These are phyloP conservation scores for Colletotrichum gloeosporioides DNA, from an alignment of 2,329 filamentous ascomycete species.

Conservation along the genomic window DNA sequence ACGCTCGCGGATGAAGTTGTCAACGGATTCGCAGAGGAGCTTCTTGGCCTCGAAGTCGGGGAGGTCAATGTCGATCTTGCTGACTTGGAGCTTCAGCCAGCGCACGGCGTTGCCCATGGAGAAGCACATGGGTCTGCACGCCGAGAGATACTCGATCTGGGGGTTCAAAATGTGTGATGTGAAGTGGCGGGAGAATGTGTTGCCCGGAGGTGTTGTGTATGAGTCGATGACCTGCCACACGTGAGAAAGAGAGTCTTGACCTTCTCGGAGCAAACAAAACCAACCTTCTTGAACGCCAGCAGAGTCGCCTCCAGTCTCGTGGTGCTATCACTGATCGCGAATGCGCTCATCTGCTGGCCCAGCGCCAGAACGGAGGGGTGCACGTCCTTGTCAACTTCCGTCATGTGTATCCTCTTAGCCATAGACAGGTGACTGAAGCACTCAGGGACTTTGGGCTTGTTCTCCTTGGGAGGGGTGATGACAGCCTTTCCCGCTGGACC, in stretches of 20 bases:
- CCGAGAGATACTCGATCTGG: conserved; percentile 93
- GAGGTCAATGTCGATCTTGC: conserved; percentile 85
- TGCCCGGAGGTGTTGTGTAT: conserved; percentile 88
- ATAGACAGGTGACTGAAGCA: conserved; percentile 86
- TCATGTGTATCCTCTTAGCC: conserved; percentile 59
- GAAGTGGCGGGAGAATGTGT: conserved; percentile 87
- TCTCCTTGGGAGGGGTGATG: conserved; percentile 50
- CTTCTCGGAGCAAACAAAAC: background rate
- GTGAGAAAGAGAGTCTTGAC: conserved; percentile 13
- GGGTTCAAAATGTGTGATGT: conserved; percentile 90
- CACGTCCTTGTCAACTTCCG: conserved; percentile 74
- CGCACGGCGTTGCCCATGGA: conserved; percentile 97
- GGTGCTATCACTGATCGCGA: conserved; percentile 88
- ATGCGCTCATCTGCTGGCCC: conserved; percentile 89
- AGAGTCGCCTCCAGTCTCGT: conserved; percentile 87
- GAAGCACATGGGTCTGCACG: conserved; percentile 94
- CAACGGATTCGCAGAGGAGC: conserved; percentile 72
- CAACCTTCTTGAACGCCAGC: conserved; percentile 84
- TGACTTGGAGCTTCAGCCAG: conserved; percentile 91
- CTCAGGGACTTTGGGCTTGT: conserved; percentile 67
- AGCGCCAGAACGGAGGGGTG: conserved; percentile 85
- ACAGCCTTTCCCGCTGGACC: conserved; percentile 38
- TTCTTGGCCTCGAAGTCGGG: conserved; percentile 84
- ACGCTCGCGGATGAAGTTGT: conserved; percentile 88
- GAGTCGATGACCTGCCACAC: conserved; percentile 77